Evolutionary conservation across 768 basidiomycete genomes (phyloP), one percentile per base, ranked within the genome.

Genomic region (Tephrocybe sp.): DNA sequence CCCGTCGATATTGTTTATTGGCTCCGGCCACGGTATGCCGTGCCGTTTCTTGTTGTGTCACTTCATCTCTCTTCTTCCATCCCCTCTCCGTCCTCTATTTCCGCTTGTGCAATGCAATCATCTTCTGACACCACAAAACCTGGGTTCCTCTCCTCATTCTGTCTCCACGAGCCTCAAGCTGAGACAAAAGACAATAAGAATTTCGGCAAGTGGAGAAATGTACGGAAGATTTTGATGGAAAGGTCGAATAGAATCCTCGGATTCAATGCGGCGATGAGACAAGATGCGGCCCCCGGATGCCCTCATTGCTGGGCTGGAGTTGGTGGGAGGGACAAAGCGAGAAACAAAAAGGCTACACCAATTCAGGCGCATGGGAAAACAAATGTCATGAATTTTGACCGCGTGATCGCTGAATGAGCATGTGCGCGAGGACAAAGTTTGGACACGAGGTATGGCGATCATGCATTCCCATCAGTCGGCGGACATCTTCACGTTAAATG

Each of bases 121-220:
- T 39, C 34, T 45, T 40, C 37, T 39, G 43, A 45, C 50, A 51
- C 42, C 24, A 15, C 43, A 45, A 42, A 30, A 20, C 38, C 4
- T 39, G 20, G 17, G 38, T 18, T 20, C 48, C 10, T 40, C 23
- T 10, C 34, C 9, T 30, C n/a, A n/a, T 30, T 30, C 28, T 12
- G 23, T 6, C 18, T 4, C 21, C 21, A 33, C 28, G 47, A 48
- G 40, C 24, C 42, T 17, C 5, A 21, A 28, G 9, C 15, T 21
- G 7, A 11, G 26, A 21, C 12, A 8, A 32, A 45, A 45, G 43
- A 51, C 50, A 51, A 51, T 51, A 51, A 51, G 50, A 45, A 39
- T 30, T 45, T 12, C 41, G 15, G 32, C 49, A 50, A 50, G 42
- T 18, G 49, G 49, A 26, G 49, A 50, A 49, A 41, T 39, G n/a